These are phyloP conservation scores for Botrytis fragariae DNA, from an alignment of 2,329 filamentous ascomycete genomes.

Conservation along the genomic window DNA sequence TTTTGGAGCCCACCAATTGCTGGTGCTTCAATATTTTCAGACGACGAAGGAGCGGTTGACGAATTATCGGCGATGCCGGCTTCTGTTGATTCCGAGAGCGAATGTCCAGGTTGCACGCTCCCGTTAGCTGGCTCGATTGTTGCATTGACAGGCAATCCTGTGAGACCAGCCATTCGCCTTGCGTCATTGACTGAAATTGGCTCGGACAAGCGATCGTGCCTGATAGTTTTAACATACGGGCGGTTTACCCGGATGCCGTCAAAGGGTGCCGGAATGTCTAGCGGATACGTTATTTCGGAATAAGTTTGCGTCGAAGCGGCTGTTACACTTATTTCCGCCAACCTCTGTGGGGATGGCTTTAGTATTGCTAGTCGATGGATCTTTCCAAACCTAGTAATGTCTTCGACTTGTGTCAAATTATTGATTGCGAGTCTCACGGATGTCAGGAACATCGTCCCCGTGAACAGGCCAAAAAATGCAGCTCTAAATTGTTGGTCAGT, in stretches of 20 bases:
- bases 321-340: constrained; percentile 33
- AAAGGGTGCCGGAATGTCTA: constrained; percentile 36
- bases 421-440: constrained; percentile 66
- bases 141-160: not conserved
- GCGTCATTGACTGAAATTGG: constrained; percentile 8
- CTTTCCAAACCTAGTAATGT: constrained; percentile 58
- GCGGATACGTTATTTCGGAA: constrained; percentile 57
- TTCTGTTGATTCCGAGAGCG: not conserved
- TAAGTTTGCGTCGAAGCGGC: constrained; percentile 46
- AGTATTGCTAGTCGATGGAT: constrained; percentile 75
- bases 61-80: not conserved
- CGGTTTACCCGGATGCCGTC: not conserved
- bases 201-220: constrained; percentile 14
- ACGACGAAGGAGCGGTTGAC: not conserved
- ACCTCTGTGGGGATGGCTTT: constrained; percentile 44
- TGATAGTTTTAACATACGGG: constrained; percentile 15
- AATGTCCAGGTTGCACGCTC: not conserved
- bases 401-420: constrained; percentile 85
- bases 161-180: constrained; percentile 11
- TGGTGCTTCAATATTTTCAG: not conserved
- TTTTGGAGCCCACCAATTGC: not conserved
- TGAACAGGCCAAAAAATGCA: constrained; percentile 77
- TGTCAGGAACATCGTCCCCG: constrained; percentile 70
- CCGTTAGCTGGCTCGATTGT: not conserved
- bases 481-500: constrained; percentile 40